These are phyloP conservation scores for Chytridium lagenaria DNA, from an alignment of 371 early-diverging fungal species.

Conservation along the genomic window DNA sequence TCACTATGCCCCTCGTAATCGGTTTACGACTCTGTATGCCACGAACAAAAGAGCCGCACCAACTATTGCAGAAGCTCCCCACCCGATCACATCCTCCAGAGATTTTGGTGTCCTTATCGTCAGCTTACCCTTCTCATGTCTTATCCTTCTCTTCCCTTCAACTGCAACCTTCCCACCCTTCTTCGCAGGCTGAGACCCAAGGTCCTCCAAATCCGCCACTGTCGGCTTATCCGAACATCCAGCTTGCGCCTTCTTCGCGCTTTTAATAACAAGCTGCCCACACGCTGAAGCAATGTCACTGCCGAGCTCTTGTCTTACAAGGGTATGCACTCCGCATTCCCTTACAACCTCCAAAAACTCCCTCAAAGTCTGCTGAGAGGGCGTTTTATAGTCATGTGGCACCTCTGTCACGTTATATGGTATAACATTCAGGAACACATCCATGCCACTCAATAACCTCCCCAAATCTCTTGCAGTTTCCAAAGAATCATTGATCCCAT, in stretches of 20 bases:
- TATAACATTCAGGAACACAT: slow-evolving; percentile 58
- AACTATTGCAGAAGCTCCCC: background rate
- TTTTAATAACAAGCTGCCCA: slow-evolving; percentile 57
- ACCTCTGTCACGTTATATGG: slow-evolving; percentile 59
- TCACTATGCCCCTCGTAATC: no score
- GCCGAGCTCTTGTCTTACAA: slow-evolving; percentile 57
- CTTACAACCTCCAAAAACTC: slow-evolving; percentile 51
- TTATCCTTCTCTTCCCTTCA: background rate
- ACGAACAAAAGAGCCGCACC: background rate
- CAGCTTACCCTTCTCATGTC: slow-evolving; percentile 2
- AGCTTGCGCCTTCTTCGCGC: background rate
- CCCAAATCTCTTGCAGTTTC: slow-evolving; percentile 52
- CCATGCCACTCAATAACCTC: slow-evolving; percentile 42
- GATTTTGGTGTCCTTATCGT: background rate
- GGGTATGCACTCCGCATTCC: slow-evolving; percentile 44
- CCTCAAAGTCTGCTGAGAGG: slow-evolving; percentile 33
- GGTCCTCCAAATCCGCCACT: background rate
- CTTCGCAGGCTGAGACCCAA: background rate
- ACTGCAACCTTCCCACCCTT: background rate
- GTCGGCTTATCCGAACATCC: background rate
- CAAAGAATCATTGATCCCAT: slow-evolving; percentile 48
- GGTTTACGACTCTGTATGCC: no score
- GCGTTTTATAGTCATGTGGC: slow-evolving; percentile 52
- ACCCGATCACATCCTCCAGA: background rate
- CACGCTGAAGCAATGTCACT: slow-evolving; percentile 55